Evolutionary conservation across 352 stramenopile genomes (phyloP), one percentile per base, ranked within the genome.

Genomic region (Globisporangium yorkense): DNA sequence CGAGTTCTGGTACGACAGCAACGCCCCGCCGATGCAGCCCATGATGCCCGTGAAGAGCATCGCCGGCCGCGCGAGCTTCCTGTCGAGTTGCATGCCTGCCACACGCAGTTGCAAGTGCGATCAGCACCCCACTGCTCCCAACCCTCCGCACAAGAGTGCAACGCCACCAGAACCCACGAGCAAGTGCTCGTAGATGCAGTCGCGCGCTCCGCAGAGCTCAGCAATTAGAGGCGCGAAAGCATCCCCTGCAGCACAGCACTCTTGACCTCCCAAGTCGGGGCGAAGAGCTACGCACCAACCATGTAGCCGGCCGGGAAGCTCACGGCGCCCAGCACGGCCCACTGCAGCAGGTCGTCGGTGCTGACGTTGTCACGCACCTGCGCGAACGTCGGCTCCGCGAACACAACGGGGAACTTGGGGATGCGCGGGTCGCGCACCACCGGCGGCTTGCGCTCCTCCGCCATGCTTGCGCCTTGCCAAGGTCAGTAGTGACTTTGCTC

Each of bases 1-100:
- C 47, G 82, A 84, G 74, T 94, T 92, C 65, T 94, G 79, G 55
- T 87, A 92, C 44, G 80, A 79, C 57, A 86, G 57, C 72, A 90
- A 61, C 46, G 67, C 62, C 43, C 80, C 72, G 44, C 75, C 77
- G 40, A 89, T 39, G 45, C 73, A 79, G 56, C 79, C 80, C 37
- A 92, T 60, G 31, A 92, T 65, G 37, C 84, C 84, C 8, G 77
- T 90, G 66, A 92, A 88, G 63, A 66, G 77, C 77, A 90, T 87
- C n/a, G 74, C 77, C 0, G 72, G 78, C n/a, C 73, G 61, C 9
- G 80, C 83, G 59, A 92, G 53, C 15, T 65, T 77, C 7, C 67
- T 70, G 56, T 87, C 76, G 52, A 92, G 69, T 37, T 92, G 75
- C 10, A 68, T 67, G 40, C 65, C 82, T 92, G 56, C 39, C 10